phyloP scores from a whole-genome alignment of 768 basidiomycete species.

The Austroboletus eburneus region DNA sequence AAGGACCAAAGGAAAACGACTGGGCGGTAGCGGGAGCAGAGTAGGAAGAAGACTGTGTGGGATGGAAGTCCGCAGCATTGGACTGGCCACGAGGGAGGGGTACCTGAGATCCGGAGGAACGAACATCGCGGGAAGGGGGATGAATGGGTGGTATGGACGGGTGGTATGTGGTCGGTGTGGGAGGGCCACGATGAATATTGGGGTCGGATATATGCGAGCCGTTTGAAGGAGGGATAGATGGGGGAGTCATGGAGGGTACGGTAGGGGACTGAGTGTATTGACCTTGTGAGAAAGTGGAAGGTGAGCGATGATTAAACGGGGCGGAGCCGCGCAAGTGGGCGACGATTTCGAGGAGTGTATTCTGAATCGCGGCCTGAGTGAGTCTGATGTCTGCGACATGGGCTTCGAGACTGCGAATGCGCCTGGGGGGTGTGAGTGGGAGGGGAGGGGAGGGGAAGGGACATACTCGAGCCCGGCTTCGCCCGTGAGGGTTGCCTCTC shows the following conservation, averaged over 20 bases:
- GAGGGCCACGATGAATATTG: conserved; percentile 23
- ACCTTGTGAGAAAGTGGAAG: conserved; percentile 47
- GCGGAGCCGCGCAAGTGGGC: conserved; percentile 62
- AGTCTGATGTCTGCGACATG: conserved; percentile 82
- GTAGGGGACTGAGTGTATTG: conserved; percentile 64
- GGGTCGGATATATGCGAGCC: conserved; percentile 26
- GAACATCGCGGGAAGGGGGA: conserved; percentile 27
- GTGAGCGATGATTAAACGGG: conserved; percentile 53
- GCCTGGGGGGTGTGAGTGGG: conserved; percentile 44
- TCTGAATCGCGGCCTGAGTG: conserved; percentile 72
- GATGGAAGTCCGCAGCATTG: conserved; percentile 39
- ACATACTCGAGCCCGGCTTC: conserved; percentile 88
- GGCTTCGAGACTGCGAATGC: conserved; percentile 83
- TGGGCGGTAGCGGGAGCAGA: conserved; percentile 34
- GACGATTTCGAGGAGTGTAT: conserved; percentile 75
- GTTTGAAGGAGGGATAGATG: conserved; percentile 39
- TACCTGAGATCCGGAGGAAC: conserved; percentile 34
- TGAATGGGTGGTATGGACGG: conserved; percentile 28
- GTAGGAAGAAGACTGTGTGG: conserved; percentile 41
- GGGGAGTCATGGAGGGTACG: conserved; percentile 55
- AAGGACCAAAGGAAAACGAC: conserved; percentile 30
- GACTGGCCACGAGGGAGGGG: conserved; percentile 32
- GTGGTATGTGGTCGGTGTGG: conserved; percentile 31
- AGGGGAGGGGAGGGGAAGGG: neutral
- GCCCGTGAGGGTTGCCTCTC: conserved; percentile 81